phyloP scores from a whole-genome alignment of 2,329 filamentous ascomycete species.

The Fusarium sp. region DNA sequence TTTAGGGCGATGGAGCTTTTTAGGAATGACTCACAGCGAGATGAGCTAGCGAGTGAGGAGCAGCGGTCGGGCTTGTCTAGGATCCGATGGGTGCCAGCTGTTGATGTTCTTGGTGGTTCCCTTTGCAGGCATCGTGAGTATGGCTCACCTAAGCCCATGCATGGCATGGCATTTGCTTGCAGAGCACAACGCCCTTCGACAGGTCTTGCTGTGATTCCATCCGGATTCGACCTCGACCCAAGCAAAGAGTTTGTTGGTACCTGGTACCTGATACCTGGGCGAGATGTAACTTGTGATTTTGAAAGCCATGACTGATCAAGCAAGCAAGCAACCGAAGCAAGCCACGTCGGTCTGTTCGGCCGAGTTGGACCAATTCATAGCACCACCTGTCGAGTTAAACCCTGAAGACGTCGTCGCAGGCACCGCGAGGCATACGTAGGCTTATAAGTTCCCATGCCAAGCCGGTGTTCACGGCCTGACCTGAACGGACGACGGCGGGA shows the following conservation, averaged over 20 bases:
- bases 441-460: neutral
- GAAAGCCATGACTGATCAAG: neutral
- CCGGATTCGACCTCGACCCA: neutral
- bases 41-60: neutral
- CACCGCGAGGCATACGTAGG: slow-evolving; percentile 12
- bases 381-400: neutral
- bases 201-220: neutral
- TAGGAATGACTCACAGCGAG: slow-evolving; percentile 33
- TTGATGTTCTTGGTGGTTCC: neutral
- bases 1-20: neutral
- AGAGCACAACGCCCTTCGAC: neutral
- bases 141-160: slow-evolving; percentile 3
- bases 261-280: neutral
- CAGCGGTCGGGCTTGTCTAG: neutral
- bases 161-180: neutral
- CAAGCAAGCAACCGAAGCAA: neutral
- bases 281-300: neutral
- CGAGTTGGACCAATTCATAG: neutral
- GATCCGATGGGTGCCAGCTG: neutral
- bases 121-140: neutral
- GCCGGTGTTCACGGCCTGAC: slow-evolving; percentile 7
- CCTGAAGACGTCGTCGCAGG: slow-evolving; percentile 3
- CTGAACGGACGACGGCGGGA: neutral
- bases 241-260: neutral
- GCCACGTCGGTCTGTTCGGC: neutral